Evolutionary conservation across 345 rosid genomes (phyloP), one percentile per base, ranked within the genome.

Genomic region (Psidium friedrichsthalianum): DNA sequence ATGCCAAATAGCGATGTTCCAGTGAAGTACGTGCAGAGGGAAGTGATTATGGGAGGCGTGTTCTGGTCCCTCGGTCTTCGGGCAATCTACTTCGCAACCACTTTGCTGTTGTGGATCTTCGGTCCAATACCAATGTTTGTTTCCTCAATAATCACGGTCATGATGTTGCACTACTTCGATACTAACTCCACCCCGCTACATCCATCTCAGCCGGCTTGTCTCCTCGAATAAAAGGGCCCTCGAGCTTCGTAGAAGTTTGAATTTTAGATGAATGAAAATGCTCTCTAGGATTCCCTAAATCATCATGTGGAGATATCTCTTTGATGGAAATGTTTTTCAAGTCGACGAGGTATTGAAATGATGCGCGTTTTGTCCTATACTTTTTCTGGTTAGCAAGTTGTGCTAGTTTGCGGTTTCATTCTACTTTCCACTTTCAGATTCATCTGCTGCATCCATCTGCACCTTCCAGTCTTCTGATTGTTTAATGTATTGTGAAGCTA

Each of bases 71-170:
- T 86, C 14, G 88, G 90, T 11, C 44, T 88, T 9, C 84, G 85
- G 20, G 87, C 91, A 58, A 82, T 91, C 86, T 86, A 89, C 88
- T 84, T 83, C 80, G 84, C 90, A 42, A 87, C 87, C 20, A 85
- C 57, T 74, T 82, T 88, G 87, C 83, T 91, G 42, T 57, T 91
- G 14, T 89, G 89, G 89, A 54, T 89, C 51, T 89, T 91, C 25
- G 91, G 91, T 81, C 90, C 91, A 3, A 86, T 87, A 47, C 89
- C 86, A 9, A 86, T 89, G 89, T 89, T 89, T 85, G 87, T 57
- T 82, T 85, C 89, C 56, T 88, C 90, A 1, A 85, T 88, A 78
- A 57, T 78, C n/a, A 87, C 85, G 88, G 91, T 82, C 56, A 8
- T 82, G 49, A 51, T 84, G 86, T 55, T 89, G 87, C 84, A 88